Percentiles rank a stretch among this genome's conserved stretches.
These are phyloP conservation scores for Talaromyces piceae DNA, from an alignment of 2,329 filamentous ascomycete species.

Conservation along the genomic window DNA sequence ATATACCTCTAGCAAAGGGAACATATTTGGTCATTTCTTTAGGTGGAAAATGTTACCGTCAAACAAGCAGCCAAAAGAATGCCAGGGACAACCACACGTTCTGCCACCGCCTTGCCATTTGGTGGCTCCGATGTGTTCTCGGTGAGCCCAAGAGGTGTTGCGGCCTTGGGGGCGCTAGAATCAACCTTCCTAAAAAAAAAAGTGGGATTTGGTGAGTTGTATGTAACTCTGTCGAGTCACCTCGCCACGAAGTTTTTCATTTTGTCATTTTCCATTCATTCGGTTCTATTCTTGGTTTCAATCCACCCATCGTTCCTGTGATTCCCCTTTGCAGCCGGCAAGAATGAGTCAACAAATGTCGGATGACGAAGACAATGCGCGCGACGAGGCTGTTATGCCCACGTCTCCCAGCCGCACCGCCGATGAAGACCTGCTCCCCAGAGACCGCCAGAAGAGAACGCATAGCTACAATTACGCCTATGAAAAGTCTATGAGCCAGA, in stretches of 20 bases:
- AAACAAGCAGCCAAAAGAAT: neutral
- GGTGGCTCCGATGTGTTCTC: neutral
- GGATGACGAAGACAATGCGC: neutral
- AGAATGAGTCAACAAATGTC: neutral
- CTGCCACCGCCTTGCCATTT: neutral
- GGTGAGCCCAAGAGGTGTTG: neutral
- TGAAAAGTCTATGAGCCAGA: conserved; percentile 89
- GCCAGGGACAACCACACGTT: neutral
- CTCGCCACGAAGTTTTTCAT: neutral
- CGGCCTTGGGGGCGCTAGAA: neutral
- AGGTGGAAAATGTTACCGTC: neutral
- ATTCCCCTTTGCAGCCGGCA: too few species aligned
- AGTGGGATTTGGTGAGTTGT: neutral
- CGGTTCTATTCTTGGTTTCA: too few species aligned
- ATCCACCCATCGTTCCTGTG: too few species aligned
- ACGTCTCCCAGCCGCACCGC: neutral
- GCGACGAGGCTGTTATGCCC: neutral
- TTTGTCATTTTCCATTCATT: too few species aligned
- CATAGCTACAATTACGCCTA: conserved; percentile 90
- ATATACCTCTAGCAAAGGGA: neutral
- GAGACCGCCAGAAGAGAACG: conserved; percentile 55
- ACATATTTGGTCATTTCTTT: too few species aligned
- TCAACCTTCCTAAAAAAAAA: neutral
- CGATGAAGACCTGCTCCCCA: conserved; percentile 27
- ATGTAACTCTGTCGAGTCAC: neutral